Evolutionary conservation across 1,139 yeast species (phyloP).

Genomic region (Sugiyamaella novakii): DNA sequence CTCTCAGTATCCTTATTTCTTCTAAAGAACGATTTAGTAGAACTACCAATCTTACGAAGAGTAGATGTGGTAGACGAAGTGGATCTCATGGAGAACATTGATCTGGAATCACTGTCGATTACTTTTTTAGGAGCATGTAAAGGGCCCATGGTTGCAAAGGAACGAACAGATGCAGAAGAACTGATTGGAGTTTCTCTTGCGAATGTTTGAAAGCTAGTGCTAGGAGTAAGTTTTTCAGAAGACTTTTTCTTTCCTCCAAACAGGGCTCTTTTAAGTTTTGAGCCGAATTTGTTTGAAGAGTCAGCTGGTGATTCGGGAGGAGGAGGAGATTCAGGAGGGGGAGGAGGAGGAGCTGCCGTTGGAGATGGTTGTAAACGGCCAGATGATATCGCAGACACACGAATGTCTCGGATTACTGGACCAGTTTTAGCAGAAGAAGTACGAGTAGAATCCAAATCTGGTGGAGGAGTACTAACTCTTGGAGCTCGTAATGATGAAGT

Average conservation of each 20-base stretch:
- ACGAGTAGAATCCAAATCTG: no score
- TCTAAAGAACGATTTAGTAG: conserved; percentile 23
- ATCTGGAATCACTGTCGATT: conserved; percentile 29
- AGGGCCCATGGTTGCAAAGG: conserved; percentile 5
- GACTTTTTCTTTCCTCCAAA: conserved; percentile 1
- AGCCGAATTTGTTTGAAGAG: conserved; percentile 12
- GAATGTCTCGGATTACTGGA: conserved; percentile 16
- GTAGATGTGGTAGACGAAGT: conserved; percentile 37
- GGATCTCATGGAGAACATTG: conserved; percentile 33
- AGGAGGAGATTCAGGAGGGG: conserved; percentile 15
- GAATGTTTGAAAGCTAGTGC: conserved; percentile 13
- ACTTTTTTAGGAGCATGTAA: conserved; percentile 8
- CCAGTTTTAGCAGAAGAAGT: conserved; percentile 18
- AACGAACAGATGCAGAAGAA: conserved; percentile 15
- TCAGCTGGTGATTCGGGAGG: neutral
- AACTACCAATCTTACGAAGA: conserved; percentile 27
- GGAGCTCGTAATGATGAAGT: conserved; percentile 6
- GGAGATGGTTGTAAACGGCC: conserved; percentile 10
- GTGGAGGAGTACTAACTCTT: conserved; percentile 8
- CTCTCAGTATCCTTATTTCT: conserved; percentile 6
- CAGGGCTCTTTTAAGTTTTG: conserved; percentile 13
- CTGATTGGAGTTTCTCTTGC: conserved; percentile 13
- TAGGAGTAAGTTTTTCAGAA: neutral
- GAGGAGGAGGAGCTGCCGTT: conserved; percentile 14
- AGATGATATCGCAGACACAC: conserved; percentile 15